Conservation (phyloP, 202 grass and related monocot genomes). For the Dendrocalamus latiflorus region DNA sequence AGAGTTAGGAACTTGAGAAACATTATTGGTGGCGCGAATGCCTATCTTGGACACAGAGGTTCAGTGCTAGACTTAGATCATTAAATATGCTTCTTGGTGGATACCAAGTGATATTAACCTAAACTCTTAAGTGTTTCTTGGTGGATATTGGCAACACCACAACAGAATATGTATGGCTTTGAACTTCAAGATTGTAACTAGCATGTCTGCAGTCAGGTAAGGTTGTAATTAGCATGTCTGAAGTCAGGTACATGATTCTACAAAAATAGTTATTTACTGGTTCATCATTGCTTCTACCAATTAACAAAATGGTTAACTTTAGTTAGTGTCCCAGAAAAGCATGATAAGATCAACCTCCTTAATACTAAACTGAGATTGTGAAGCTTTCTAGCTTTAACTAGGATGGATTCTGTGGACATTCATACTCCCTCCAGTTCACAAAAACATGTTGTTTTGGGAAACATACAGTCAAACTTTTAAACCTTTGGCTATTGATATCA, state of each 20-base stretch:
- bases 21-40: neutral
- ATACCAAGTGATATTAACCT: neutral
- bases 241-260: neutral
- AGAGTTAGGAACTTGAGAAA: neutral
- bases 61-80: neutral
- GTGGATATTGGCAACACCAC: neutral
- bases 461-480: too few species aligned
- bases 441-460: too few species aligned
- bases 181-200: neutral
- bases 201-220: too few species aligned
- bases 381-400: neutral
- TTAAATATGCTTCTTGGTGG: neutral
- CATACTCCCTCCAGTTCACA: too few species aligned
- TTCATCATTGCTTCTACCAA: neutral
- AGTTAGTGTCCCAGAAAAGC: neutral
- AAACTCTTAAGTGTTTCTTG: neutral
- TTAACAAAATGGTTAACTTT: neutral
- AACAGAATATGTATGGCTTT: neutral
- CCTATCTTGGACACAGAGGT: conserved; percentile 1
- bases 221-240: too few species aligned
- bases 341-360: neutral
- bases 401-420: neutral
- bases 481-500: too few species aligned
- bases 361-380: neutral
- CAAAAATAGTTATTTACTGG: neutral